These are phyloP conservation scores for Datisca glomerata DNA, from an alignment of 306 rosid genomes.

Conservation along the genomic window DNA sequence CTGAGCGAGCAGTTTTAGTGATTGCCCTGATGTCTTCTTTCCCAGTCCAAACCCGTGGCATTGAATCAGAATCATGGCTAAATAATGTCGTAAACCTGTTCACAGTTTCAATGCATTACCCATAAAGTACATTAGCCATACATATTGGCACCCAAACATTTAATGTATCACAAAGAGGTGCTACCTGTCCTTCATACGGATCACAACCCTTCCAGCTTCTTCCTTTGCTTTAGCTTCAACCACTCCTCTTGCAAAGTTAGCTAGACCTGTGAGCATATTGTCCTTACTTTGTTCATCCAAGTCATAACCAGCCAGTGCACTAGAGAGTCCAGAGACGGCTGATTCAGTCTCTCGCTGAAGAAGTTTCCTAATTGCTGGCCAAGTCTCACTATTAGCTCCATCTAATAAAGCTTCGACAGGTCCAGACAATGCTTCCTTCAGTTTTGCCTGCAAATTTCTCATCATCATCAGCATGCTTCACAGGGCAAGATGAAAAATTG, in stretches of 20 bases:
- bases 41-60: conserved; percentile 91
- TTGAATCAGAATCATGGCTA: conserved; percentile 68
- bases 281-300: conserved; percentile 42
- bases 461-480: too few relatives aligned
- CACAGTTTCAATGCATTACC: background rate
- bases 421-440: conserved; percentile 38
- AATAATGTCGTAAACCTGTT: conserved; percentile 76
- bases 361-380: conserved; percentile 67
- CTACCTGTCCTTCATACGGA: conserved; percentile 89
- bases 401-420: conserved; percentile 70
- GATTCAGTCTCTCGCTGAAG: conserved; percentile 52
- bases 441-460: conserved; percentile 38
- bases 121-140: background rate
- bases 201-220: conserved; percentile 68
- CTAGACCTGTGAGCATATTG: conserved; percentile 37
- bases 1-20: conserved; percentile 59
- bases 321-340: conserved; percentile 34
- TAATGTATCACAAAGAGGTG: conserved; percentile 1
- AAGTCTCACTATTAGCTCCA: conserved; percentile 55
- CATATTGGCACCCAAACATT: background rate
- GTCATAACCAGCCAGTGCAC: conserved; percentile 54
- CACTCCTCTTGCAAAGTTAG: conserved; percentile 52
- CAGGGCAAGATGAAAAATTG: too few relatives aligned
- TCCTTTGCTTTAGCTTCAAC: conserved; percentile 74
- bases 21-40: conserved; percentile 73